These are phyloP conservation scores for Boehmeria nivea DNA, from an alignment of 306 rosid species.

Conservation along the genomic window DNA sequence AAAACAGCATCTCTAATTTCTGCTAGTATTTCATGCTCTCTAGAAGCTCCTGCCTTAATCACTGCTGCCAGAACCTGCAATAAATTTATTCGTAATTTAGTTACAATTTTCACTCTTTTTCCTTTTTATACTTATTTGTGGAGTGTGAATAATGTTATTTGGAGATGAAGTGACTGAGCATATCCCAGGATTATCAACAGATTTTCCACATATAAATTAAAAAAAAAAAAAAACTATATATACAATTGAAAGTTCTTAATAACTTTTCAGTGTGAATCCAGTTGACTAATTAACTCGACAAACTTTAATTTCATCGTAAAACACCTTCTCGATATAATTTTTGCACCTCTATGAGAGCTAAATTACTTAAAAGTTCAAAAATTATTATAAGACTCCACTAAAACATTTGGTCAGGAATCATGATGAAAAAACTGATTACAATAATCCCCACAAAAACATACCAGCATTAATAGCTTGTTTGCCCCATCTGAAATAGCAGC, in stretches of 20 bases:
- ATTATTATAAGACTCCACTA: too few relatives aligned
- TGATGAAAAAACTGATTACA: neutral
- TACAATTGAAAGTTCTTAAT: too few relatives aligned
- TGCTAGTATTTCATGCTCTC: slow-evolving; percentile 98
- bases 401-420: too few relatives aligned
- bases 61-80: slow-evolving; percentile 95
- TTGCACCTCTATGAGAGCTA: too few relatives aligned
- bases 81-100: slow-evolving; percentile 1
- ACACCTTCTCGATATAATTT: too few relatives aligned
- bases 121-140: neutral
- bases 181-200: neutral
- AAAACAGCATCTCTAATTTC: slow-evolving; percentile 93
- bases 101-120: neutral
- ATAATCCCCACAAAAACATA: slow-evolving; percentile 26
- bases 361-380: too few relatives aligned
- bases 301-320: too few relatives aligned
- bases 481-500: slow-evolving; percentile 99
- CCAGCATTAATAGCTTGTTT: slow-evolving; percentile 99
- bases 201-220: too few relatives aligned
- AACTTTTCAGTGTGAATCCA: too few relatives aligned
- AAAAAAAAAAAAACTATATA: too few relatives aligned
- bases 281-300: too few relatives aligned
- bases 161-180: slow-evolving; percentile 2
- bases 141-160: neutral
- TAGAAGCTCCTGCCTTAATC: slow-evolving; percentile 96